Evolutionary conservation across 2,329 filamentous ascomycete species (phyloP).

Genomic region (Hypomyces perniciosus): DNA sequence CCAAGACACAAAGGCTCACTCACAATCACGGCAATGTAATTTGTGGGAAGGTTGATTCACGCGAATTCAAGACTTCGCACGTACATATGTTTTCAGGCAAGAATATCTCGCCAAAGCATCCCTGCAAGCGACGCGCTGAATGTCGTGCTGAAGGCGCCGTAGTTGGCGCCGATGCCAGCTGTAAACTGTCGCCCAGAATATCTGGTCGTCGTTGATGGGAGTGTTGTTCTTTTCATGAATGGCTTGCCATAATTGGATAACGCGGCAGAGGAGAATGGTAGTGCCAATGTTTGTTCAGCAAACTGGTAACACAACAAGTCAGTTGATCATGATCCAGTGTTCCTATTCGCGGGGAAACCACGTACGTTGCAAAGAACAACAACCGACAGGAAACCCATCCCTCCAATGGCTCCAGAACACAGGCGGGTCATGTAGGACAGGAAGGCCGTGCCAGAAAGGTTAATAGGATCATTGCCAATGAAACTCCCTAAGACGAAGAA

Average conservation of each 20-base stretch:
- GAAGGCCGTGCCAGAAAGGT: constrained; percentile 67
- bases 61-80: constrained; percentile 61
- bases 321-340: background rate
- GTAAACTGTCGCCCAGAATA: constrained; percentile 69
- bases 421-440: constrained; percentile 72
- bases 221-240: constrained; percentile 46
- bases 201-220: constrained; percentile 56
- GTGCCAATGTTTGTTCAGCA: constrained; percentile 71
- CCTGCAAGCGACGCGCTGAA: constrained; percentile 69
- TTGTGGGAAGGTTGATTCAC: constrained; percentile 63
- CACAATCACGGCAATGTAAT: constrained; percentile 60
- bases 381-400: constrained; percentile 68
- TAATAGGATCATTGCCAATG: constrained; percentile 71
- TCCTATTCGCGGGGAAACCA: constrained; percentile 15
- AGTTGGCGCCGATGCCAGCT: constrained; percentile 72
- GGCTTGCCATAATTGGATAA: constrained; percentile 61
- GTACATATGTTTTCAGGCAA: constrained; percentile 60
- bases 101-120: constrained; percentile 66
- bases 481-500: constrained; percentile 63
- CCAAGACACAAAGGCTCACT: constrained; percentile 57
- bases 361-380: constrained; percentile 66
- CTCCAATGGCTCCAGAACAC: constrained; percentile 61
- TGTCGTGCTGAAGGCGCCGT: constrained; percentile 65
- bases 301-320: constrained; percentile 43
- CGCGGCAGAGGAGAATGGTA: constrained; percentile 64